Evolutionary conservation across 305 asterid species (phyloP).

Genomic region (Fraxinus velutina): DNA sequence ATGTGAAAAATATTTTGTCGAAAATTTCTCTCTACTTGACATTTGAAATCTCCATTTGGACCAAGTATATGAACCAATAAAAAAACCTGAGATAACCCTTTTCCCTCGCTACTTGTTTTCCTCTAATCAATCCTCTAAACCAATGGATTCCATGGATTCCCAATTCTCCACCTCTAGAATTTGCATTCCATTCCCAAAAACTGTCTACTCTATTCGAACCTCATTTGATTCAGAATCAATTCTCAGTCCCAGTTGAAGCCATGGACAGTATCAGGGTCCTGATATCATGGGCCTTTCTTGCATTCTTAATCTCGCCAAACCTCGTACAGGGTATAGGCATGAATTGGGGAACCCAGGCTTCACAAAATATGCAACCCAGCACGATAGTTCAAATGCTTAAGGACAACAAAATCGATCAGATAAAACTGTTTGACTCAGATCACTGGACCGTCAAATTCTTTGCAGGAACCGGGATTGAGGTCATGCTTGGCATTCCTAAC

Average conservation of each 20-base stretch:
- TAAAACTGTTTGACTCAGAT: constrained; percentile 80
- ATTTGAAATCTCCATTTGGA: not conserved
- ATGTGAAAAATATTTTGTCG: not conserved
- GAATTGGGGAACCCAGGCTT: constrained; percentile 83
- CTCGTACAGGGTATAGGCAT: constrained; percentile 57
- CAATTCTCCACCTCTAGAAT: not conserved
- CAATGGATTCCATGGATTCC: not conserved
- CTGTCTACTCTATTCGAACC: not conserved
- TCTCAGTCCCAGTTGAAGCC: not conserved
- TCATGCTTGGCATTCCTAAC: constrained; percentile 80
- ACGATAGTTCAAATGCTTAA: constrained; percentile 53
- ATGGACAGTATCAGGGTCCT: constrained; percentile 17
- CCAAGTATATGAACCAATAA: not conserved
- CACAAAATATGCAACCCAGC: constrained; percentile 46
- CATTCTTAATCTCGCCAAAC: constrained; percentile 10
- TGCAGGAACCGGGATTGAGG: constrained; percentile 68
- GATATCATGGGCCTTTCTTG: constrained; percentile 27
- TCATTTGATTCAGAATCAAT: not conserved
- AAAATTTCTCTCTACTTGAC: not conserved
- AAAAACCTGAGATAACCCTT: not conserved
- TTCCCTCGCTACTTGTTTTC: not conserved
- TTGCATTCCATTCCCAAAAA: not conserved
- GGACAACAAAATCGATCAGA: constrained; percentile 56
- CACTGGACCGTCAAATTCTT: constrained; percentile 55
- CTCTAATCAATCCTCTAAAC: not conserved